phyloP scores from a whole-genome alignment of 257 asterid genomes.

The Catharanthus roseus region DNA sequence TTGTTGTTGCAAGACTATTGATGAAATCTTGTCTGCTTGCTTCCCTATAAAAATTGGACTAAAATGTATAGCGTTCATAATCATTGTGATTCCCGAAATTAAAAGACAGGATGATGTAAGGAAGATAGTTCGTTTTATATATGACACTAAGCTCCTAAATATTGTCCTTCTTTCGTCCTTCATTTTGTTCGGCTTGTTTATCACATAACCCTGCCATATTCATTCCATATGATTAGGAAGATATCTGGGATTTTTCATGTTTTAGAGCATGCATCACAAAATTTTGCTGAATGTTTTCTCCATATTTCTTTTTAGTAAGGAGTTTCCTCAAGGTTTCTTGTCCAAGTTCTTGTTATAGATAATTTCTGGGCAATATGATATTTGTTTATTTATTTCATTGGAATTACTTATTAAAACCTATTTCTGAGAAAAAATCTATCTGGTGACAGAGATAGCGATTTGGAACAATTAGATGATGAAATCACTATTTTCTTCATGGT shows the following conservation, averaged over 20 bases:
- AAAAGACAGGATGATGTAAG: too few relatives aligned
- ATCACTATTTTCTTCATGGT: neutral
- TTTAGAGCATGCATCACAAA: neutral
- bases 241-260: neutral
- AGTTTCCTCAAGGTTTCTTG: neutral
- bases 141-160: neutral
- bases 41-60: neutral
- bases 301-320: neutral
- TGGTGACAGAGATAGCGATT: too few relatives aligned
- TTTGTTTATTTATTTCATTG: neutral
- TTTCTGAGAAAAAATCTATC: too few relatives aligned
- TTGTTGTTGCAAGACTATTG: too few relatives aligned
- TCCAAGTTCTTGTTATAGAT: neutral
- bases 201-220: neutral
- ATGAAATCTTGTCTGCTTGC: neutral
- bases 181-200: neutral
- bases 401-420: neutral
- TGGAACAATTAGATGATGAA: too few relatives aligned
- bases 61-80: neutral
- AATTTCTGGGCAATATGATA: neutral
- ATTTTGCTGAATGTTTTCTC: neutral
- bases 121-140: neutral
- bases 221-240: neutral
- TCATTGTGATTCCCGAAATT: neutral
- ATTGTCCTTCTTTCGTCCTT: neutral